Evolutionary conservation across 768 basidiomycete species (phyloP), one percentile per base, ranked within the genome.

Genomic region (Naganishia randhawae): DNA sequence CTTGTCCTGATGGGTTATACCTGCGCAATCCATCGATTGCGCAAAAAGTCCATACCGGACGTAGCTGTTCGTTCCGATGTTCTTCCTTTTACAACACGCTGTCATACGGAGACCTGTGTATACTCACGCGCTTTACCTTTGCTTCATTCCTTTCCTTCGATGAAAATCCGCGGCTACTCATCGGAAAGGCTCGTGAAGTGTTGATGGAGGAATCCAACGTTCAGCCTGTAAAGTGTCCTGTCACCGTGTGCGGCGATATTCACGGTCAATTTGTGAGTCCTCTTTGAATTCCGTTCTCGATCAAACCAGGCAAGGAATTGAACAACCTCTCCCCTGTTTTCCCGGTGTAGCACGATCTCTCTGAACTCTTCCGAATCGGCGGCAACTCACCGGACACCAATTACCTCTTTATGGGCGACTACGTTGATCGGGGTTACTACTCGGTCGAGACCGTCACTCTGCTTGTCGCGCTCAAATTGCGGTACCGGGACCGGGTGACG

Each of bases 371-470:
- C 83, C 89, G 92, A 61, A 96, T 97, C 78, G 93, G 93, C 65
- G 93, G 93, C 63, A 95, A 94, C 83, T 95, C 92, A 22, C 93
- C 93, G 53, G 93, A 96, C 82, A 96, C 93, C 72, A 97, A 97
- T 83, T 97, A 97, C 81, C 88, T 97, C 74, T 97, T 97, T 84
- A 97, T 97, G 93, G 96, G 96, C 35, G 96, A 99, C 84, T 99
- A 97, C 79, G 96, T 98, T 75, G 96, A 97, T 83, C 88, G 94
- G 76, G 95, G 95, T 22, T 99, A 97, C 84, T 98, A 97, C 83
- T 97, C 93, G 13, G 96, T 99, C 67, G 96, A 99, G 82, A 99
- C 96, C 0, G 94, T 99, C 74, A 97, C 94, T 19, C 85, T 98
- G 9, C 90, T 99, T 61, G 94, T 99, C 70, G 92, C 96, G n/a